Base-by-base conservation (phyloP, 108 stramenopile species). In the Fistulifera pelliculosa region DNA sequence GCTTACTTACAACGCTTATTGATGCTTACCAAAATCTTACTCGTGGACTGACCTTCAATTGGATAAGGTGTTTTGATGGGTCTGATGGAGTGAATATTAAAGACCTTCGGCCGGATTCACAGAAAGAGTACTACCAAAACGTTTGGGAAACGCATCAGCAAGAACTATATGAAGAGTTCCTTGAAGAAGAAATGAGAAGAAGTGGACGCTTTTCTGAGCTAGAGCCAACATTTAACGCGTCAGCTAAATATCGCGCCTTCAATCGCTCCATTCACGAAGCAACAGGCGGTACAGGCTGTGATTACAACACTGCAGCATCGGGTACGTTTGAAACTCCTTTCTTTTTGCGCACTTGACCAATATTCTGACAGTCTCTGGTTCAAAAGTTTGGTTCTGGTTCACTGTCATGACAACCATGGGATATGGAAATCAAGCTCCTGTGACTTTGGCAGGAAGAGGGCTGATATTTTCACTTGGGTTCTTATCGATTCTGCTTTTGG, bases 381-480 rank as follows among this genome's bases (percentile, higher is more conserved):
- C 31, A 3, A 35, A 35, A 35, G 31, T 35, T 15, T 74, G 69
- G 75, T 76, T 81, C 44, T 71, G 69, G 64, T 75, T 81, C 27
- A 74, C 70, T 26, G 31, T 80, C 14, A 72, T 75, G 74, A 71
- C 79, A 4, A 74, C 75, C 12, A 68, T 81, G n/a, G 82, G 82
- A 11, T 79, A 77, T 40, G 82, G 82, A n/a, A 83, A 83, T 48
- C 50, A 65, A 27, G 58, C 66, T 47, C 75, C 76, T 0, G 56
- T 56, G 0, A 72, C 78, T 38, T 19, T 16, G 0, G 61, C 38
- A 47, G 77, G 75, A 17, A 49, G 73, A 38, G 19, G 60, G 4
- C 26, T 83, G 27, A 61, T 77, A 19, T 73, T 38, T 16, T 62
- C 52, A 16, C 14, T 74, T 38, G 82, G 78, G 22, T 76, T 76